These are phyloP conservation scores for Rickenella mellea DNA, from an alignment of 768 basidiomycete genomes.

Conservation along the genomic window DNA sequence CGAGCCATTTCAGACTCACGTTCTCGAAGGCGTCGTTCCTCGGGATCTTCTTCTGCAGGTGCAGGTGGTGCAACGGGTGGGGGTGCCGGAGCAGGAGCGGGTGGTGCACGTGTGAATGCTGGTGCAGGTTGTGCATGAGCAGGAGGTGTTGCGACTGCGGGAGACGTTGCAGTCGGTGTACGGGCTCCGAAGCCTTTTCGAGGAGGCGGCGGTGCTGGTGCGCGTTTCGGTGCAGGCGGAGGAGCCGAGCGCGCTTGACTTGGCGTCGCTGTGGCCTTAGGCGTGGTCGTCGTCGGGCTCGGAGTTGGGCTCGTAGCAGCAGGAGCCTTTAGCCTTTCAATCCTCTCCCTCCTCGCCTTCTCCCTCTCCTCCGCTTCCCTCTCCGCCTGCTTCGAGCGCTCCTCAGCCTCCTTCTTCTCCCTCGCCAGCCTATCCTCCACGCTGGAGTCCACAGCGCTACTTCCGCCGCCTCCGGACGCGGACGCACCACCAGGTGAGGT, in stretches of 20 bases:
- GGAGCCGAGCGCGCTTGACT: conserved; percentile 32
- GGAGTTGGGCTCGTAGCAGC: conserved; percentile 21
- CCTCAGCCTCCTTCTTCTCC: conserved; percentile 88
- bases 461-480: conserved; percentile 12
- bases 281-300: conserved; percentile 14
- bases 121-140: conserved; percentile 15
- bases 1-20: conserved; percentile 66
- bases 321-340: conserved; percentile 65
- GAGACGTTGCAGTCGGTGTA: conserved; percentile 15
- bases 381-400: conserved; percentile 71
- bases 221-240: conserved; percentile 27
- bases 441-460: conserved; percentile 49
- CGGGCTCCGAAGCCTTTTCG: conserved; percentile 25
- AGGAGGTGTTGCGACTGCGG: conserved; percentile 20
- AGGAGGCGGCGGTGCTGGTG: conserved; percentile 30
- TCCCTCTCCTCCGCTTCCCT: conserved; percentile 76
- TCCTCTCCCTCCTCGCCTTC: conserved; percentile 53
- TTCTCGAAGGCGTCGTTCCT: conserved; percentile 61
- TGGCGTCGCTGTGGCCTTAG: conserved; percentile 20
- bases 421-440: conserved; percentile 79
- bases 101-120: conserved; percentile 23
- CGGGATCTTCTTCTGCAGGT: conserved; percentile 55
- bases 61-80: conserved; percentile 25
- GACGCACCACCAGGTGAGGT: conserved; percentile 5
- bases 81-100: conserved; percentile 27